Base-by-base conservation (phyloP, 140 eudicot species). In the Stevia rebaudiana region DNA sequence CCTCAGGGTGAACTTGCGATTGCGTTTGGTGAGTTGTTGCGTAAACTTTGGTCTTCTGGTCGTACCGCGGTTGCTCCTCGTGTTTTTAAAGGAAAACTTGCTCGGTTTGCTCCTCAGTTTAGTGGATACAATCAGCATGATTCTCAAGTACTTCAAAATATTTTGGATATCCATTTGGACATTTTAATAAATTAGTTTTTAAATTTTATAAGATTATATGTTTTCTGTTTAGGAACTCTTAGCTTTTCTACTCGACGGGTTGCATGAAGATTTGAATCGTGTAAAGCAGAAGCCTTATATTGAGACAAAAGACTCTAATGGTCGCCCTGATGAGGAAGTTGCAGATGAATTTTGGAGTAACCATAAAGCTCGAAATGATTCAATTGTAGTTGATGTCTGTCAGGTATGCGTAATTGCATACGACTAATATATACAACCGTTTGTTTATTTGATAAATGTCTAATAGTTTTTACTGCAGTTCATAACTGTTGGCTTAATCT, bases 81-180 rank as follows among this genome's bases (percentile, higher is more conserved):
- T 63, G 86, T 68, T 58, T 92, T 92, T 55, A 92, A 92, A 80
- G 95, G 95, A 46, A 92, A 88, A 81, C 96, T 92, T 70, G 95
- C 86, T 67, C 94, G 99, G 21, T 92, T 88, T 83, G 99, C 99
- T 63, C 99, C 99, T 9, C 99, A 92, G 79, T 92, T 92, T 75
- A 92, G 96, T 83, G 99, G 99, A 11, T 92, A 88, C 76, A 92
- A 88, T 79, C 99, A 92, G 72, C 99, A 92, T 78, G 99, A 92
- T 80, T 92, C 99, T 39, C 99, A 92, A 84, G 71, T 84, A 55
- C 44, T 41, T 24, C 35, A 17, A 69, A 48, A 48, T 21, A 23
- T 65, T 53, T 31, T 37, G 12, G 42, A 36, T 48, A 6, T 12
- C 4, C 0, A 13, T 62, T 8, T 63, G 55, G 28, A n/a, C 3